phyloP scores from a whole-genome alignment of 164 flowering plant genomes.

The Vitis riparia region DNA sequence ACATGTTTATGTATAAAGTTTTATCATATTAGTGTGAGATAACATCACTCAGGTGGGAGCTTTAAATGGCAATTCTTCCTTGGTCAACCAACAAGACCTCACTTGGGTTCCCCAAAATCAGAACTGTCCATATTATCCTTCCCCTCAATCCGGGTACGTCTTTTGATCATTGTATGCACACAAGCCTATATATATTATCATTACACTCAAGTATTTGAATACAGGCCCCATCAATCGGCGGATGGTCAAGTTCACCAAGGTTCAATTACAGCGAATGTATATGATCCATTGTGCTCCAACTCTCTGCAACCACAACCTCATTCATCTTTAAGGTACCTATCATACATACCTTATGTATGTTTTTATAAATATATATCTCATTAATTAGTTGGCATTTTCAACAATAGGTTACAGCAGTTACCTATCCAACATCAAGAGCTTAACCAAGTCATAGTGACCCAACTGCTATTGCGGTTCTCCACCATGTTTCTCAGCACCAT shows the following conservation, averaged over 20 bases:
- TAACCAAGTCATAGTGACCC: not conserved
- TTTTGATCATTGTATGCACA: not conserved
- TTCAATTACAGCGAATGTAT: not conserved
- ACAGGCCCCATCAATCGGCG: not conserved
- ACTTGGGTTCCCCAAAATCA: not conserved
- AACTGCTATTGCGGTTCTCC: not conserved
- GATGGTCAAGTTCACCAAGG: not conserved
- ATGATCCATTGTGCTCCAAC: not conserved
- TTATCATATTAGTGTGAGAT: not conserved
- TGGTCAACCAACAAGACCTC: not conserved
- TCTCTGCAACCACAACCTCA: not conserved
- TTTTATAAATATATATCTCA: too few species aligned
- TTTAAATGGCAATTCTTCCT: not conserved
- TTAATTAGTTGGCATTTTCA: too few species aligned
- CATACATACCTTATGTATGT: not conserved
- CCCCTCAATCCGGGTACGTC: not conserved
- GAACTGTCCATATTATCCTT: not conserved
- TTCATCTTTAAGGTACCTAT: not conserved
- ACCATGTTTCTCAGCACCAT: too few species aligned
- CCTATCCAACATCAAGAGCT: not conserved
- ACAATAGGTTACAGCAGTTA: not conserved
- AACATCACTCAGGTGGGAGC: not conserved
- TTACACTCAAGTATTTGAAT: not conserved
- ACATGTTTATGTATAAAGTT: too few species aligned
- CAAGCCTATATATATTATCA: too few species aligned